Conservation (phyloP, 108 stramenopile genomes). For the Poteriospumella lacustris region DNA sequence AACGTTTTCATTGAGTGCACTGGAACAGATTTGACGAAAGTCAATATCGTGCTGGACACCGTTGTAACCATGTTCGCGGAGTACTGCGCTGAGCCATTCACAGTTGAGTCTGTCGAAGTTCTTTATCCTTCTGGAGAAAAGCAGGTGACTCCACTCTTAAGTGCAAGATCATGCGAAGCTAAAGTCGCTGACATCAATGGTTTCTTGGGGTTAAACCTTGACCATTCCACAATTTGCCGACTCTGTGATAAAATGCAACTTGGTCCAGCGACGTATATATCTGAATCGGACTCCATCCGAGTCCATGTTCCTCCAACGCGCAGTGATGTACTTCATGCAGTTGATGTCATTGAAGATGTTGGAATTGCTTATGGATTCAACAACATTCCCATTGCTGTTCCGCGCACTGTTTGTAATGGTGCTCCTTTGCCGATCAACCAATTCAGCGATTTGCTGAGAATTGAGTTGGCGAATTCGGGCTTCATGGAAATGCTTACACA, state of each 20-base stretch:
- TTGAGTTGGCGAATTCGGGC: constrained; percentile 88
- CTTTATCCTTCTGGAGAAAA: constrained; percentile 63
- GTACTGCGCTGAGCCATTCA: constrained; percentile 80
- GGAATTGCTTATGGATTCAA: constrained; percentile 99
- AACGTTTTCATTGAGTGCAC: constrained; percentile 99
- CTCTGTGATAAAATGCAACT: constrained; percentile 92
- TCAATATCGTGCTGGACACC: constrained; percentile 96
- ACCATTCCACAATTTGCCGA: constrained; percentile 64
- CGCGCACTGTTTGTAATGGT: constrained; percentile 72
- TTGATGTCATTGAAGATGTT: constrained; percentile 96
- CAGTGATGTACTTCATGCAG: constrained; percentile 88
- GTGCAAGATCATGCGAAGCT: constrained; percentile 2
- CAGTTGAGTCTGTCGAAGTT: constrained; percentile 83
- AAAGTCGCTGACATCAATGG: constrained; percentile 84
- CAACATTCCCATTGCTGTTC: constrained; percentile 78
- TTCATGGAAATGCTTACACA: constrained; percentile 62
- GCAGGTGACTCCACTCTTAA: constrained; percentile 23
- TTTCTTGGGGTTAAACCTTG: constrained; percentile 57
- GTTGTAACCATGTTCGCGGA: constrained; percentile 94
- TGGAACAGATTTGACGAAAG: constrained; percentile 96
- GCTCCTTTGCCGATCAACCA: constrained; percentile 76
- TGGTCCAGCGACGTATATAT: constrained; percentile 71
- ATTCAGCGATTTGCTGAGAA: constrained; percentile 84
- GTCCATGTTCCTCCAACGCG: constrained; percentile 96
- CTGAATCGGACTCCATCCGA: constrained; percentile 49